Percentiles rank a stretch among this genome's conserved stretches.
Conservation (phyloP, 768 basidiomycete genomes). For the Amanita pseudoporphyria region DNA sequence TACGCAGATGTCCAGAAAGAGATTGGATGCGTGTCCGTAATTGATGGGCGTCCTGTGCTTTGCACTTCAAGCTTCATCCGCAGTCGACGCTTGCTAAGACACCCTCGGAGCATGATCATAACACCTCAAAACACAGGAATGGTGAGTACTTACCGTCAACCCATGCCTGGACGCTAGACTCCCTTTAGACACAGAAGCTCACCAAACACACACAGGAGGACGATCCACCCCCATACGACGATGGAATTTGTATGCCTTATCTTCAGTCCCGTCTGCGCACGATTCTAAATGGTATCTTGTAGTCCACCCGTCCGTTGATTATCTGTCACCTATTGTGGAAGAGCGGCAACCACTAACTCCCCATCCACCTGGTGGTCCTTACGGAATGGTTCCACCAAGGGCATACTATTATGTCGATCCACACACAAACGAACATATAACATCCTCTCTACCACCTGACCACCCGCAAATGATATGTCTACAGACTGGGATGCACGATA, state of each 20-base stretch:
- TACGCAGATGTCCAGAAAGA: background rate
- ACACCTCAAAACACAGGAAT: background rate
- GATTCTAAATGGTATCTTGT: background rate
- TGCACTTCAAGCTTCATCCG: background rate
- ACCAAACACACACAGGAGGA: background rate
- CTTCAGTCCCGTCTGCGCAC: background rate
- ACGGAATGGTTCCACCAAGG: slow-evolving; percentile 29
- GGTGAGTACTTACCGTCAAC: background rate
- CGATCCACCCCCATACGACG: slow-evolving; percentile 1
- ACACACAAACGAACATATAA: slow-evolving; percentile 41
- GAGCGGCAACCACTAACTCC: background rate
- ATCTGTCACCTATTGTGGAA: background rate
- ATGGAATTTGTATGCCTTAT: background rate
- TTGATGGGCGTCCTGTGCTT: background rate
- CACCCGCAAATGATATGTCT: slow-evolving; percentile 83
- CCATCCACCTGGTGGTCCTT: slow-evolving; percentile 16
- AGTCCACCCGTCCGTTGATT: background rate
- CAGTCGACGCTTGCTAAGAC: background rate
- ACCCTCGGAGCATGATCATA: background rate
- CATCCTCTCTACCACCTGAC: slow-evolving; percentile 61
- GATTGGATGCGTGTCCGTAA: background rate
- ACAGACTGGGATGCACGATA: slow-evolving; percentile 63
- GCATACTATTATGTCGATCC: slow-evolving; percentile 68
- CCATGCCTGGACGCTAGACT: background rate
- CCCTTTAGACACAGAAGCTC: background rate